Percentiles rank a stretch among this genome's conserved stretches.
These are phyloP conservation scores for Fusarium luffae DNA, from an alignment of 2,329 filamentous ascomycete species.

Conservation along the genomic window DNA sequence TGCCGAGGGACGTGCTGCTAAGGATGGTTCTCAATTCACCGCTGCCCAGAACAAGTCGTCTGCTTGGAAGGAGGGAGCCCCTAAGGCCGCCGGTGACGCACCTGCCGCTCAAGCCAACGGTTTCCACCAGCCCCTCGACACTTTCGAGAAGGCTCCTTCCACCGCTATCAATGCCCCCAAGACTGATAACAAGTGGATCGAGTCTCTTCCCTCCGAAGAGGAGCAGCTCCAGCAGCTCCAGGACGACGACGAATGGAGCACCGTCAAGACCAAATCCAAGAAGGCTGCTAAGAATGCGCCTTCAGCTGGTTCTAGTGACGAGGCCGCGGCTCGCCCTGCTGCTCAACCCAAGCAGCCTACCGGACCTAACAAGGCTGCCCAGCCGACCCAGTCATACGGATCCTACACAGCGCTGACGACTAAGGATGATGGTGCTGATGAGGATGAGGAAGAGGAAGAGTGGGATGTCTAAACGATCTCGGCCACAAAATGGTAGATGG, in stretches of 20 bases:
- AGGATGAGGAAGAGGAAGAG: slow-evolving; percentile 60
- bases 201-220: slow-evolving; percentile 68
- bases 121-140: slow-evolving; percentile 66
- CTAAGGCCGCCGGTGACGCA: slow-evolving; percentile 48
- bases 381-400: slow-evolving; percentile 54
- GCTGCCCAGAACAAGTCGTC: slow-evolving; percentile 57
- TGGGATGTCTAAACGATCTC: slow-evolving; percentile 60
- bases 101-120: slow-evolving; percentile 49
- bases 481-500: slow-evolving; percentile 14
- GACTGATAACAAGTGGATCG: slow-evolving; percentile 58
- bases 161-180: slow-evolving; percentile 48
- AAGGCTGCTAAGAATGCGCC: slow-evolving; percentile 55
- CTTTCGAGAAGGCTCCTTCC: slow-evolving; percentile 58
- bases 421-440: slow-evolving; percentile 54
- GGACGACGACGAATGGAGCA: slow-evolving; percentile 67
- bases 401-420: slow-evolving; percentile 63
- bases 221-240: slow-evolving; percentile 70
- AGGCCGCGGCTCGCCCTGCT: slow-evolving; percentile 47
- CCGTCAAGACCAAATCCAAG: slow-evolving; percentile 64
- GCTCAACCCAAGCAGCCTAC: slow-evolving; percentile 49
- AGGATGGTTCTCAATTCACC: slow-evolving; percentile 76
- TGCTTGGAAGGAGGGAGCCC: slow-evolving; percentile 56
- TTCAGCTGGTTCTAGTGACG: slow-evolving; percentile 52
- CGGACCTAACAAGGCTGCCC: slow-evolving; percentile 44
- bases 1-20: slow-evolving; percentile 83